Conservation (phyloP, 2,329 filamentous ascomycete species). For the Curvularia eragrostidis region DNA sequence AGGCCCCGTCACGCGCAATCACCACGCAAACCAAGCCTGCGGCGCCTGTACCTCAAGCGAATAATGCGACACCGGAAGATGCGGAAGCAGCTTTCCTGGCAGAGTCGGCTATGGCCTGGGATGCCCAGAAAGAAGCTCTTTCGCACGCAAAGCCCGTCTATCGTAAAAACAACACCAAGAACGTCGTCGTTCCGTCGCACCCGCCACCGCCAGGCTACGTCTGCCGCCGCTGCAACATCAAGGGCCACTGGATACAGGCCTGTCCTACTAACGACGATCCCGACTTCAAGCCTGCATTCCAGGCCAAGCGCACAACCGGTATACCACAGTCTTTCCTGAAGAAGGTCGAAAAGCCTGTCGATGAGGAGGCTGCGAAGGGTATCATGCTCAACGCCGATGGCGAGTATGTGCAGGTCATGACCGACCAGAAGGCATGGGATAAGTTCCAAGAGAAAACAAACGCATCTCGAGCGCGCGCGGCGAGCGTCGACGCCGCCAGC, state of each 20-base stretch:
- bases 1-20: conserved; percentile 82
- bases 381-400: conserved; percentile 98
- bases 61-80: conserved; percentile 84
- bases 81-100: conserved; percentile 92
- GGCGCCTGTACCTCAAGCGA: conserved; percentile 53
- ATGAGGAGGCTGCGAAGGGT: conserved; percentile 84
- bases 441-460: conserved; percentile 95
- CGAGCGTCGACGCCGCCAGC: conserved; percentile 76
- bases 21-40: conserved; percentile 73
- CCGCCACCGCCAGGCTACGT: conserved; percentile 93
- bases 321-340: conserved; percentile 96
- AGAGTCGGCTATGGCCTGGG: conserved; percentile 89
- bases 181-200: conserved; percentile 83
- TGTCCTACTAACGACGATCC: conserved; percentile 99
- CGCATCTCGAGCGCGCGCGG: conserved; percentile 80
- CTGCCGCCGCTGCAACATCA: conserved; percentile 94
- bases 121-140: conserved; percentile 90
- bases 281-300: conserved; percentile 89
- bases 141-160: conserved; percentile 66
- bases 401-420: conserved; percentile 95
- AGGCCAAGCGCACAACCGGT: conserved; percentile 94
- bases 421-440: conserved; percentile 95
- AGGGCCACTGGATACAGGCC: conserved; percentile 98
- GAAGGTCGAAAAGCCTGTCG: conserved; percentile 88
- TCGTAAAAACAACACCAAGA: conserved; percentile 59